phyloP scores from a whole-genome alignment of 495 filamentous ascomycete genomes.

The Lophiotrema nucula region DNA sequence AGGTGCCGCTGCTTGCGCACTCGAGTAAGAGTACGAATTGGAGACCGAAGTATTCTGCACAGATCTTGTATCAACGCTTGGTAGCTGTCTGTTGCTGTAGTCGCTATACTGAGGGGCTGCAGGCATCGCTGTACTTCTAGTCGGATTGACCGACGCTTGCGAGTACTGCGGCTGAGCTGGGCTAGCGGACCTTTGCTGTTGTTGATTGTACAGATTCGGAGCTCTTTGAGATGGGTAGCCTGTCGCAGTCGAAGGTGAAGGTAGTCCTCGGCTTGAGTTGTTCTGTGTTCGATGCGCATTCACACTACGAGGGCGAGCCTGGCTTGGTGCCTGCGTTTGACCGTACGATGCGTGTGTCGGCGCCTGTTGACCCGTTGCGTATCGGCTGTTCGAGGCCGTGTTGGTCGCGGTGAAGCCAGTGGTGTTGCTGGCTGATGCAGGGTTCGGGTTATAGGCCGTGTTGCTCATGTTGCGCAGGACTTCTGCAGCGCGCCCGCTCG shows the following conservation, averaged over 20 bases:
- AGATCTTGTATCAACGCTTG: constrained; percentile 2
- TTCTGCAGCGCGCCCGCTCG: constrained; percentile 22
- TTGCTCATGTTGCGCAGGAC: constrained; percentile 32
- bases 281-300: constrained; percentile 11
- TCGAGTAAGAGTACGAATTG: constrained; percentile 18
- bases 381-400: constrained; percentile 5
- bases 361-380: constrained; percentile 16
- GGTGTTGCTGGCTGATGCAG: background rate
- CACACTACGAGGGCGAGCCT: constrained; percentile 24
- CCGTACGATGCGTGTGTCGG: constrained; percentile 6
- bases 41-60: constrained; percentile 2
- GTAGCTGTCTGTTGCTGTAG: constrained; percentile 16
- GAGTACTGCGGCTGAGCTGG: constrained; percentile 11
- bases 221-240: constrained; percentile 20
- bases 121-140: background rate
- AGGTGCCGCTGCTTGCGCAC: constrained; percentile 7
- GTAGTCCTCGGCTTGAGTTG: constrained; percentile 5
- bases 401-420: constrained; percentile 20
- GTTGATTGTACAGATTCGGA: constrained; percentile 25
- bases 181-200: constrained; percentile 18
- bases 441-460: constrained; percentile 11
- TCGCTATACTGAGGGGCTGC: constrained; percentile 23
- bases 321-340: constrained; percentile 14
- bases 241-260: constrained; percentile 16
- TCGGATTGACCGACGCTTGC: background rate